Conservation (phyloP, 192 early-diverging fungal species). For the Linnemannia exigua region DNA sequence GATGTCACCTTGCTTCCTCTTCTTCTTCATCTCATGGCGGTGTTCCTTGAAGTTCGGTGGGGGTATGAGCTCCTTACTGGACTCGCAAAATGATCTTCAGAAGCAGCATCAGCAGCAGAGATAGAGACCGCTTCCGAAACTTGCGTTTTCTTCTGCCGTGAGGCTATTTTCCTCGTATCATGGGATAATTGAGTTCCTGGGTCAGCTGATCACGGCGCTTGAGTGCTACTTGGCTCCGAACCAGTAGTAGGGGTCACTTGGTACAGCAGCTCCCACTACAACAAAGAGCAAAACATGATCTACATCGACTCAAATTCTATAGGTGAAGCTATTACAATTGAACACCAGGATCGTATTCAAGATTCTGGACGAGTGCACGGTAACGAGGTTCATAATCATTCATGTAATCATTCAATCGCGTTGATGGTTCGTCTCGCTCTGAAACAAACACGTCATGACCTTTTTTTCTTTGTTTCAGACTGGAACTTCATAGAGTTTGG, state of each 20-base stretch:
- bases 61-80: neutral
- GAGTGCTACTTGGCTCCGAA: slow-evolving; percentile 23
- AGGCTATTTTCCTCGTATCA: slow-evolving; percentile 19
- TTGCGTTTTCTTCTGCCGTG: slow-evolving; percentile 25
- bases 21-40: neutral
- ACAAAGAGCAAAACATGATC: neutral
- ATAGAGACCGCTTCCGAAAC: neutral
- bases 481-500: slow-evolving; percentile 28
- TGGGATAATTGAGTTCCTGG: slow-evolving; percentile 35
- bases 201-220: slow-evolving; percentile 25
- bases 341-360: slow-evolving; percentile 46
- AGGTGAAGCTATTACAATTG: slow-evolving; percentile 12
- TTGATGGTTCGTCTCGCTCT: no score
- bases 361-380: slow-evolving; percentile 49
- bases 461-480: neutral
- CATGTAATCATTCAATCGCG: neutral
- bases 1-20: no score
- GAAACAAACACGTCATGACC: neutral
- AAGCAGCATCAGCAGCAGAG: neutral
- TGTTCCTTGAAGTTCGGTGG: neutral
- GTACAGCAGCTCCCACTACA: neutral
- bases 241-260: neutral
- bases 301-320: neutral
- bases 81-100: neutral
- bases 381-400: neutral